A percentile compares a stretch with the other conserved stretches of the same genome.
Conservation (phyloP, 192 early-diverging fungal species). For the Backusella parvicylindrica region DNA sequence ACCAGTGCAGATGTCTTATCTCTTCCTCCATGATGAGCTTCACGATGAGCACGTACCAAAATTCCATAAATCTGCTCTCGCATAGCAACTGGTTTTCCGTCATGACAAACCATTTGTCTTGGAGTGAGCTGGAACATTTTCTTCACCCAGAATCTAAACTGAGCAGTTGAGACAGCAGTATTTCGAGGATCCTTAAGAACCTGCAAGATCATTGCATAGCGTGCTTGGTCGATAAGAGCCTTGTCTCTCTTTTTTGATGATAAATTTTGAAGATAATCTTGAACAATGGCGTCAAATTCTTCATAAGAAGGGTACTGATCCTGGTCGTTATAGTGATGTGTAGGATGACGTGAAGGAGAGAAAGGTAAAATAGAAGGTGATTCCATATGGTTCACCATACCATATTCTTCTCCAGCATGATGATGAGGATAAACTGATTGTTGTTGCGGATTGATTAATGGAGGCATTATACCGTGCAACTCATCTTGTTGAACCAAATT, state of each 20-base stretch:
- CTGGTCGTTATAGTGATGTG: conserved; percentile 20
- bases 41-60: conserved; percentile 42
- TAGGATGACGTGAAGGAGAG: conserved; percentile 9
- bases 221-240: conserved; percentile 41
- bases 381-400: not conserved
- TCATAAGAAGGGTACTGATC: conserved; percentile 43
- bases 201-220: conserved; percentile 48
- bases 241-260: conserved; percentile 51
- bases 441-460: not conserved
- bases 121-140: conserved; percentile 45
- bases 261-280: conserved; percentile 47
- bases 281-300: conserved; percentile 41
- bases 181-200: conserved; percentile 46
- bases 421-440: not conserved
- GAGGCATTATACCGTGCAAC: conserved; percentile 10
- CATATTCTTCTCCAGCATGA: conserved; percentile 8
- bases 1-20: conserved; percentile 53
- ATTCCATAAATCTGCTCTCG: conserved; percentile 48
- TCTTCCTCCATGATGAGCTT: conserved; percentile 48
- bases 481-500: conserved; percentile 13
- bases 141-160: conserved; percentile 52
- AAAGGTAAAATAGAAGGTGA: not conserved
- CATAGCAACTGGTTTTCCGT: conserved; percentile 47
- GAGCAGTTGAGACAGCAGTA: conserved; percentile 47
- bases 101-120: conserved; percentile 42